phyloP scores from a whole-genome alignment of 257 asterid species.

The Solanum neorickii region DNA sequence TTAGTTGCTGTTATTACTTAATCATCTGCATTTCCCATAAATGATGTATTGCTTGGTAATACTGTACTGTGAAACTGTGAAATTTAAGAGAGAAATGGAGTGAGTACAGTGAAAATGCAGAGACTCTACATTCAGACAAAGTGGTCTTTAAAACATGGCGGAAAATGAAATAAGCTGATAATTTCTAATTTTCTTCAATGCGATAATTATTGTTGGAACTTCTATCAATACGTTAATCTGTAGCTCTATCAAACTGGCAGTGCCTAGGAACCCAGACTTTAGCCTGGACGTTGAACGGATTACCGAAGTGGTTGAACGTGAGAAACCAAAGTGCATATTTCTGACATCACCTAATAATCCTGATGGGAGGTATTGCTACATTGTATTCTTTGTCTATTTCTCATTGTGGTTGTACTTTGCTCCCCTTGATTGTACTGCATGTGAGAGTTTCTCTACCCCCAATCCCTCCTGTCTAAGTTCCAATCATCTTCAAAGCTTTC shows the following conservation, averaged over 20 bases:
- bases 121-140: neutral
- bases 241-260: constrained; percentile 26
- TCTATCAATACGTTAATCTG: neutral
- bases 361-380: constrained; percentile 73
- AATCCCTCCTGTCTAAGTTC: neutral
- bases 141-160: neutral
- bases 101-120: neutral
- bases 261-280: constrained; percentile 73
- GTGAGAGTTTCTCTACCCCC: neutral
- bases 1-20: neutral
- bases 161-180: neutral
- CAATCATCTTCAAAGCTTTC: neutral
- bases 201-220: neutral
- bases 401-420: neutral
- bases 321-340: constrained; percentile 89
- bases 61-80: neutral
- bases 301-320: constrained; percentile 57
- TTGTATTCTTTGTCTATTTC: neutral
- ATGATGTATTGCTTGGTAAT: neutral
- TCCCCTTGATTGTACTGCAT: neutral
- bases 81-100: neutral
- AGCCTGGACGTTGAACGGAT: constrained; percentile 74
- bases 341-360: constrained; percentile 97
- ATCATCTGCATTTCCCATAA: neutral
- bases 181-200: neutral